Base-by-base conservation (phyloP, 2,329 filamentous ascomycete genomes). In the Clathrospora elynae region DNA sequence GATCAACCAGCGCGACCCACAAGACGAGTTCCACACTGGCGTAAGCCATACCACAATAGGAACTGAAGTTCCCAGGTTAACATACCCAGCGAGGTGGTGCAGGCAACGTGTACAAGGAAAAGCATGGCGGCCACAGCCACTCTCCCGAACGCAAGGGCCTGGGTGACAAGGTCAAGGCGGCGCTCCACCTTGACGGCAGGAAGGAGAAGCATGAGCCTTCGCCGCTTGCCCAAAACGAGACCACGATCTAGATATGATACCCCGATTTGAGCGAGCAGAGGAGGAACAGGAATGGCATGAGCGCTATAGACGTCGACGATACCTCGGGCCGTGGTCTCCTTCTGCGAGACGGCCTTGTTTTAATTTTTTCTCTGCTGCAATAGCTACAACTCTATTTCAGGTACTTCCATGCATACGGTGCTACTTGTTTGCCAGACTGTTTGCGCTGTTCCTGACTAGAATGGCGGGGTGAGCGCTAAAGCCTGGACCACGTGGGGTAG, bases 21-120 rank as follows among this genome's bases (percentile, higher is more conserved):
- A 67, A 26, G 72, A 74, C 17, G 73, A 76, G 49, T 77, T 71
- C 50, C 74, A 76, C 55, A 76, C 74, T 6, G 74, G 74, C n/a
- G 70, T 72, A 66, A 12, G 70, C 63, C 19, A 14, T 6, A 24
- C 6, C 14, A 20, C 17, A 3, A 9, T 8, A 16, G 3, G 3
- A 19, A 9, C 3, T 1, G 4, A 18, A 11, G 18, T 6, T 14
- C 24, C 29, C 10, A 20, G 2, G 30, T 57, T 64, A 25, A 67
- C 30, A 12, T 17, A 3, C 26, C 9, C 29, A 72, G 67, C 68
- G 75, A 12, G 75, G 74, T 19, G 75, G 75, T 9, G 68, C 66
- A 23, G 75, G 75, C 18, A 77, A 77, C 51, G 66, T 75, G 12
- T 68, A 77, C 56, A 73, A 70, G 53, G 74, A 76, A 44, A 75